Base-by-base conservation (phyloP, 83 land plant genomes). In the Picea abies region DNA sequence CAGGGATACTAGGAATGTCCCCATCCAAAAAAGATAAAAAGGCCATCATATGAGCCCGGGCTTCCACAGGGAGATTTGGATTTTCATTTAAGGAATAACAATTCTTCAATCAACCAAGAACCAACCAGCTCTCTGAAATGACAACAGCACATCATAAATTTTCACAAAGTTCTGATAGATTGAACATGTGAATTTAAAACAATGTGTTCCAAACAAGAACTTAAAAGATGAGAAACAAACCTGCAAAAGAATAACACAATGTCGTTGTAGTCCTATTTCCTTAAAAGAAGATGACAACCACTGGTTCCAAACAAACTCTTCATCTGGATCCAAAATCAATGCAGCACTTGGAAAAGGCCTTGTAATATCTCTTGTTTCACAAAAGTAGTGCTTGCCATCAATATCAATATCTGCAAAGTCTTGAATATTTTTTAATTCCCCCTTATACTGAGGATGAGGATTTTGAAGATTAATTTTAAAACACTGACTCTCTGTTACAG, bases 191-290 rank as follows among this genome's bases (percentile, higher is more conserved):
- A 69, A 69, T 41, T 41, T 41, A 12, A 63, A 73, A 25, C 47
- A 47, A 22, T 7, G 12, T 22, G 4, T 73, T 47, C 22, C 5
- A 73, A 73, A 47, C 77, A 73, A 73, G n/a, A n/a, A 73, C 26
- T 47, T 73, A 47, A 25, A 29, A 22, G 6, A 73, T 73, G 29
- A 73, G 49, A 73, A 73, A 73, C 65, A 85, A 79, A 97, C 99
- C 99, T 98, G 99, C 82, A 98, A 89, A 81, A 98, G 97, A 81
- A 87, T 88, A 47, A 92, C 93, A 84, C 99, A 96, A 79, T 96
- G 97, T 20, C 87, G 87, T 14, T 87, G 89, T n/a, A 98, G 84
- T 44, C 99, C 39, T 37, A 37, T 37, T 37, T 37, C 39, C 39
- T 37, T 37, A 4, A 37, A 37, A 37, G 0, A 4, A 37, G 39